These are phyloP conservation scores for Termitomyces eurrhizus DNA, from an alignment of 768 basidiomycete genomes.

Conservation along the genomic window DNA sequence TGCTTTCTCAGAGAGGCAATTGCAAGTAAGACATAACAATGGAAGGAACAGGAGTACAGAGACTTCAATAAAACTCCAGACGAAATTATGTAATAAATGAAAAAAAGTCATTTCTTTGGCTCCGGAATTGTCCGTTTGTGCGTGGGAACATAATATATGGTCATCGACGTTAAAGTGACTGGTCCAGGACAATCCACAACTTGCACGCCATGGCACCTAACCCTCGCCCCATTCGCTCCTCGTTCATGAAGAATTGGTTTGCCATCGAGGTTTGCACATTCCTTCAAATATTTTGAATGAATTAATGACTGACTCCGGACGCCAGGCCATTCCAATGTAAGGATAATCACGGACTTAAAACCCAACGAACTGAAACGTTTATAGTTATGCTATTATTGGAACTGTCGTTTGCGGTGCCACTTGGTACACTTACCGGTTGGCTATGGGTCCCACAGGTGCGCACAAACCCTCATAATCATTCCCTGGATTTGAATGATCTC, in stretches of 20 bases:
- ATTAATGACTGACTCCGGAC: slow-evolving; percentile 6
- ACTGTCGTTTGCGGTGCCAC: slow-evolving; percentile 51
- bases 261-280: slow-evolving; percentile 58
- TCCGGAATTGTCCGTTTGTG: slow-evolving; percentile 31
- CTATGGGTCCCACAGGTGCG: slow-evolving; percentile 53
- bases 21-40: too few relatives aligned
- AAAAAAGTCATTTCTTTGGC: not conserved
- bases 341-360: slow-evolving; percentile 14
- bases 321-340: slow-evolving; percentile 52
- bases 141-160: slow-evolving; percentile 24
- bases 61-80: too few relatives aligned
- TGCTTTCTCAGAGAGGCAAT: too few relatives aligned
- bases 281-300: slow-evolving; percentile 3
- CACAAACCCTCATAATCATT: slow-evolving; percentile 7
- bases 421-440: slow-evolving; percentile 68
- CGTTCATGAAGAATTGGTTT: slow-evolving; percentile 64
- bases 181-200: slow-evolving; percentile 12
- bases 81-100: too few relatives aligned
- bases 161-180: slow-evolving; percentile 6
- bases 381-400: slow-evolving; percentile 49
- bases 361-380: slow-evolving; percentile 3
- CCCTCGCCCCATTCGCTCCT: slow-evolving; percentile 29
- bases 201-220: slow-evolving; percentile 9
- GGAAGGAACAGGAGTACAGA: too few relatives aligned
- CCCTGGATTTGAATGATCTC: not conserved